These are phyloP conservation scores for Lachnellula subtilissima DNA, from an alignment of 2,329 filamentous ascomycete species.

Conservation along the genomic window DNA sequence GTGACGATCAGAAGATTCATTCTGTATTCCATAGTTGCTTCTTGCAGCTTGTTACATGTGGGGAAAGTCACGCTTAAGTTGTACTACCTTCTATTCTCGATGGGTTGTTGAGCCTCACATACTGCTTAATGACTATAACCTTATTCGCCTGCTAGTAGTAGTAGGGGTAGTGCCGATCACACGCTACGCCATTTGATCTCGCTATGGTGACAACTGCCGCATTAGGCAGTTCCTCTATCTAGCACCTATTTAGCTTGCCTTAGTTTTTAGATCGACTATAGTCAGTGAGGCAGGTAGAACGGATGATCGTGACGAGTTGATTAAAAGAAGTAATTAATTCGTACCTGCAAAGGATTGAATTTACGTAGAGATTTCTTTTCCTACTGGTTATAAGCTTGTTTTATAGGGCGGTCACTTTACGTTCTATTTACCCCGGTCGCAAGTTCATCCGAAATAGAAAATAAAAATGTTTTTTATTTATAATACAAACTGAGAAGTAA, in stretches of 20 bases:
- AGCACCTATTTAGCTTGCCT: constrained; percentile 1
- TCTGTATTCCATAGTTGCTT: constrained; percentile 1
- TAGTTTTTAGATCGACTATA: neutral
- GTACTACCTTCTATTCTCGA: constrained; percentile 8
- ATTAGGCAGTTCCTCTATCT: constrained; percentile 3
- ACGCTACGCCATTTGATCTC: neutral
- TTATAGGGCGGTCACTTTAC: too few relatives aligned
- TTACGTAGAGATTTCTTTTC: too few relatives aligned
- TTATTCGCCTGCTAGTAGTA: neutral
- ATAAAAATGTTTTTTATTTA: too few relatives aligned
- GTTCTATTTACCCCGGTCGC: too few relatives aligned
- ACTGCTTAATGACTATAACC: neutral
- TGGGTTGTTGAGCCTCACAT: constrained; percentile 2
- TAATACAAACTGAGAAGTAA: too few relatives aligned
- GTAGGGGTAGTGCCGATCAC: neutral
- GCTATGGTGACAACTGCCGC: constrained; percentile 1
- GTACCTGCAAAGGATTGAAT: too few relatives aligned
- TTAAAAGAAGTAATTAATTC: neutral
- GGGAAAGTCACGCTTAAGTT: constrained; percentile 1
- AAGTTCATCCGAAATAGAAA: too few relatives aligned
- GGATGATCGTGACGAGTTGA: neutral
- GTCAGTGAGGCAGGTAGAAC: neutral
- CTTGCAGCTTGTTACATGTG: neutral
- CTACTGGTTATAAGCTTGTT: too few relatives aligned
- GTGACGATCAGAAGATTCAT: constrained; percentile 7